These are phyloP conservation scores for Jatropha curcas DNA, from an alignment of 345 rosid species.

Conservation along the genomic window DNA sequence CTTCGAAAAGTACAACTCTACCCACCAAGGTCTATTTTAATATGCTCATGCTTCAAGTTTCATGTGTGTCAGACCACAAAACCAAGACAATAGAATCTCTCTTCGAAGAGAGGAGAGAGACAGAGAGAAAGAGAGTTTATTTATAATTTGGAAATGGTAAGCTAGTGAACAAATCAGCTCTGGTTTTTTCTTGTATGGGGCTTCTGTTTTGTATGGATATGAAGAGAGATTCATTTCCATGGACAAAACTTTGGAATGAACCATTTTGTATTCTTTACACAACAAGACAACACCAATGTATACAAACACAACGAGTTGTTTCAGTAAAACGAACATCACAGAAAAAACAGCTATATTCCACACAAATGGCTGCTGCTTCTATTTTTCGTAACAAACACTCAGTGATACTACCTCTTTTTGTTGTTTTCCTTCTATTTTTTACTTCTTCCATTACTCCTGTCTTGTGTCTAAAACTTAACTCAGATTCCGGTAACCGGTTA, in stretches of 20 bases:
- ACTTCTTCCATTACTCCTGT: conserved; percentile 37
- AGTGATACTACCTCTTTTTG: conserved; percentile 47
- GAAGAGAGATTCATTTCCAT: conserved; percentile 39
- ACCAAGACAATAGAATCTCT: conserved; percentile 36
- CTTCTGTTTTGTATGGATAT: conserved; percentile 49
- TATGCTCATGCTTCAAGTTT: conserved; percentile 45
- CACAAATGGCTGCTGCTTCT: conserved; percentile 57
- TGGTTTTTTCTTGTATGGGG: conserved; percentile 13
- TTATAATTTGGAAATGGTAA: conserved; percentile 39
- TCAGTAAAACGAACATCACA: conserved; percentile 37
- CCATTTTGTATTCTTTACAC: conserved; percentile 22
- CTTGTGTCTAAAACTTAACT: conserved; percentile 33
- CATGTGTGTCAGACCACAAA: conserved; percentile 41
- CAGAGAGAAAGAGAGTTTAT: conserved; percentile 5
- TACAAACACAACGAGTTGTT: conserved; percentile 40
- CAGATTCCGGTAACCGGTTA: conserved; percentile 44
- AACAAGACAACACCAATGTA: conserved; percentile 57
- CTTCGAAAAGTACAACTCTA: conserved; percentile 22
- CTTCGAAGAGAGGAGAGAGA: not conserved
- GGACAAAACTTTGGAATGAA: conserved; percentile 34
- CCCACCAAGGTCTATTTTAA: conserved; percentile 37
- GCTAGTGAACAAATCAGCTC: conserved; percentile 28
- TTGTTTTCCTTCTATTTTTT: conserved; percentile 44
- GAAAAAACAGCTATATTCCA: conserved; percentile 42
- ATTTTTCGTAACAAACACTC: conserved; percentile 24